Conservation (phyloP, 371 early-diverging fungal species). For the Mucor velutinosus region DNA sequence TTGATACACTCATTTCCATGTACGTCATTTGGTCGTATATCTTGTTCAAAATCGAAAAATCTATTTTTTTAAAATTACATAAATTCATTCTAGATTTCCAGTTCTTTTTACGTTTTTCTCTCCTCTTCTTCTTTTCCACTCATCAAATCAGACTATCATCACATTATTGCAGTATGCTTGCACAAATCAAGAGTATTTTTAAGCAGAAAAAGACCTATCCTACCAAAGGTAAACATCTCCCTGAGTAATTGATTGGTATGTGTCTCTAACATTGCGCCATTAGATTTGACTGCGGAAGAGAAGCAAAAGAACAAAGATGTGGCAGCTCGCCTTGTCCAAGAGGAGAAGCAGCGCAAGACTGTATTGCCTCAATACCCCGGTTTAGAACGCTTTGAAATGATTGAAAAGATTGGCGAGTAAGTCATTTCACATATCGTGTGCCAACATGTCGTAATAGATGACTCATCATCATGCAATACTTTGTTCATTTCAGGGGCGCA, state of each 20-base stretch:
- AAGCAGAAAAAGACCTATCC: slow-evolving; percentile 23
- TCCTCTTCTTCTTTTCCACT: neutral
- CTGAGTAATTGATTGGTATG: neutral
- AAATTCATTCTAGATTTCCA: neutral
- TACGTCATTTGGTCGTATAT: slow-evolving; percentile 18
- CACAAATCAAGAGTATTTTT: slow-evolving; percentile 30
- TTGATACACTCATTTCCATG: neutral
- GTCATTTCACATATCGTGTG: slow-evolving; percentile 8
- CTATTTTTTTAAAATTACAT: slow-evolving; percentile 1
- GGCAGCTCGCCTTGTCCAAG: slow-evolving; percentile 21
- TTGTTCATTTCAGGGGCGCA: slow-evolving; percentile 59
- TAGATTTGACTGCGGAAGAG: slow-evolving; percentile 13
- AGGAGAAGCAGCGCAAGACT: slow-evolving; percentile 25
- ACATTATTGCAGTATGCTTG: slow-evolving; percentile 9
- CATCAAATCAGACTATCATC: neutral
- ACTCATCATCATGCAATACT: slow-evolving; percentile 1
- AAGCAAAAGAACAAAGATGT: slow-evolving; percentile 29
- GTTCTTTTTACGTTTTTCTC: neutral
- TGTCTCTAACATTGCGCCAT: neutral
- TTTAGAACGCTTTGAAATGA: slow-evolving; percentile 59
- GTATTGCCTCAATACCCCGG: slow-evolving; percentile 47
- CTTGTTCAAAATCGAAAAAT: neutral
- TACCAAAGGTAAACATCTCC: slow-evolving; percentile 9
- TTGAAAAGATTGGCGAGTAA: slow-evolving; percentile 76
- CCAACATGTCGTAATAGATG: neutral